Conservation (phyloP, 345 rosid species). For the Moringa oleifera region DNA sequence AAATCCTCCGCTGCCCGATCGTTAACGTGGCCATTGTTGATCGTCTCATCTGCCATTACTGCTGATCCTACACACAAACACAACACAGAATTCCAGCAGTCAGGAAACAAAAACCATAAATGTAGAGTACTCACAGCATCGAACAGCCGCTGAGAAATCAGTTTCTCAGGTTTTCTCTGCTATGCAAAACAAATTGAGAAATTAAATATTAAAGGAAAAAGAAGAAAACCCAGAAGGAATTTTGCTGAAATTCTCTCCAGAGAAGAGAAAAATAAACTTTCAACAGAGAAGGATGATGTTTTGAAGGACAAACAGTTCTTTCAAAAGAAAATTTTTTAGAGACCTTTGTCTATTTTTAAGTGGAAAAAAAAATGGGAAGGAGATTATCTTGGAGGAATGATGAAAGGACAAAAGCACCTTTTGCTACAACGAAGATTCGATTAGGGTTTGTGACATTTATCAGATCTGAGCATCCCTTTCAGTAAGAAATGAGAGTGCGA, state of each 20-base stretch:
- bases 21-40: slow-evolving; percentile 30
- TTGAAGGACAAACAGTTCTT: neutral
- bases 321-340: slow-evolving; percentile 5
- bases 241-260: neutral
- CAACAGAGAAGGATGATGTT: neutral
- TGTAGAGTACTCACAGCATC: neutral
- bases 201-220: neutral
- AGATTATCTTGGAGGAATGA: neutral
- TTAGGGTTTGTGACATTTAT: slow-evolving; percentile 13
- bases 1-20: slow-evolving; percentile 28
- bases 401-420: slow-evolving; percentile 12
- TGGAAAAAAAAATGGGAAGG: too few relatives aligned
- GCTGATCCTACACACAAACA: slow-evolving; percentile 11
- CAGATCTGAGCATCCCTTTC: too few relatives aligned
- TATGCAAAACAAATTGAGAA: neutral
- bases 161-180: too few relatives aligned
- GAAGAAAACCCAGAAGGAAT: neutral
- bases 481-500: too few relatives aligned
- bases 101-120: neutral
- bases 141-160: neutral
- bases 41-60: slow-evolving; percentile 42
- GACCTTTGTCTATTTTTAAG: too few relatives aligned
- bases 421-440: neutral
- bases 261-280: neutral
- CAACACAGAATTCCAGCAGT: slow-evolving; percentile 7